phyloP scores from a whole-genome alignment of 2,329 filamentous ascomycete genomes.

The Bertia moriformis region DNA sequence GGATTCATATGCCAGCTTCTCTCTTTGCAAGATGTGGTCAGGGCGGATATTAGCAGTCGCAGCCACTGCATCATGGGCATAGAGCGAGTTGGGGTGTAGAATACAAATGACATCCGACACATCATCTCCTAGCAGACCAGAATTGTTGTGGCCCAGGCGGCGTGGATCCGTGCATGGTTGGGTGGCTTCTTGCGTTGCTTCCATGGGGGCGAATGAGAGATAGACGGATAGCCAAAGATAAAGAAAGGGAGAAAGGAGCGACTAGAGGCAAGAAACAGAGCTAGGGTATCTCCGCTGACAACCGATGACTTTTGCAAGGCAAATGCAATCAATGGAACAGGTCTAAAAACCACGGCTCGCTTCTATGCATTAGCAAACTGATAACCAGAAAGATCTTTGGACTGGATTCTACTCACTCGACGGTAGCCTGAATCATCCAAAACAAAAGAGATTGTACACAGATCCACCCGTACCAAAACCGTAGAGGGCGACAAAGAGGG shows the following conservation, averaged over 20 bases:
- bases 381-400: no score
- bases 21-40: neutral
- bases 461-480: no score
- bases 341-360: no score
- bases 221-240: neutral
- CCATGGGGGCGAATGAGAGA: neutral
- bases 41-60: neutral
- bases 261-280: no score
- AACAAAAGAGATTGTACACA: no score
- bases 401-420: no score
- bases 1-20: neutral
- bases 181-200: neutral
- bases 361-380: no score
- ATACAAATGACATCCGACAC: neutral
- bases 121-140: neutral
- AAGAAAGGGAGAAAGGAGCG: neutral
- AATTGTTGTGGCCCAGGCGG: neutral
- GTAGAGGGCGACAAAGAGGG: no score
- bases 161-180: conserved; percentile 1
- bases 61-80: neutral
- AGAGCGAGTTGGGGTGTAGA: neutral
- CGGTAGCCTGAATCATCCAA: no score
- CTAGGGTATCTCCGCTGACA: no score
- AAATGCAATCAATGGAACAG: no score
- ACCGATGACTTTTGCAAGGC: no score